phyloP scores from a whole-genome alignment of 2,329 filamentous ascomycete genomes.

The Fusarium haematococcum region DNA sequence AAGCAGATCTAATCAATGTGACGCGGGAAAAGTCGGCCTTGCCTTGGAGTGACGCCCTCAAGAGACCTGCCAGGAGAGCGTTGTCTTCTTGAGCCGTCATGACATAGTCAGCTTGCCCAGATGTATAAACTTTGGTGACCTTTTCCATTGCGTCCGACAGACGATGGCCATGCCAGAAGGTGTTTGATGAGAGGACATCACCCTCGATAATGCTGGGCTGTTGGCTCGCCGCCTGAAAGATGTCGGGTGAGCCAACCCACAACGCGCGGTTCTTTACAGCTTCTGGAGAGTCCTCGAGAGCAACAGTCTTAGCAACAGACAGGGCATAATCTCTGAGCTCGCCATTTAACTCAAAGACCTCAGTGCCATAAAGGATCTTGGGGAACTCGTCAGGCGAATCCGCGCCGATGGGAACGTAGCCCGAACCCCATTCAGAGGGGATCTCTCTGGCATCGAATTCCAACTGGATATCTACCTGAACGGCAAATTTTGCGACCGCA shows the following conservation, averaged over 20 bases:
- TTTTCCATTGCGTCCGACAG: constrained; percentile 36
- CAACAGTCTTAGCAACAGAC: neutral
- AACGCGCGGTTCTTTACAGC: constrained; percentile 19
- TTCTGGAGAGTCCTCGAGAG: constrained; percentile 7
- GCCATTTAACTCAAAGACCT: constrained; percentile 34
- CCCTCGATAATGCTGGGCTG: constrained; percentile 28
- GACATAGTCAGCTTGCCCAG: constrained; percentile 24
- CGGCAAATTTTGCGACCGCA: constrained; percentile 34
- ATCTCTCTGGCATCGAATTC: constrained; percentile 35
- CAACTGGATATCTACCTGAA: constrained; percentile 33
- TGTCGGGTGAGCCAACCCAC: constrained; percentile 3
- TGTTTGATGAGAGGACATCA: constrained; percentile 36
- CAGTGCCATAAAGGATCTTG: constrained; percentile 28
- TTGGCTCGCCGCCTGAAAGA: constrained; percentile 11
- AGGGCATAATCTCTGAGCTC: constrained; percentile 28
- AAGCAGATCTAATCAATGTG: constrained; percentile 32
- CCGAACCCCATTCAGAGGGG: constrained; percentile 29
- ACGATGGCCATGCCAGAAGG: constrained; percentile 35
- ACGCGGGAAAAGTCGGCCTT: constrained; percentile 33
- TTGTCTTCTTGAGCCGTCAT: constrained; percentile 42
- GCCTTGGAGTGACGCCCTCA: constrained; percentile 26
- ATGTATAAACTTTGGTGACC: constrained; percentile 27
- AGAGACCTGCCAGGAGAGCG: constrained; percentile 23
- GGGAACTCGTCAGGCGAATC: constrained; percentile 25
- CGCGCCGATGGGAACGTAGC: constrained; percentile 33